Evolutionary conservation across 2,329 filamentous ascomycete genomes (phyloP).

Genomic region (Pseudogymnoascus sp.): DNA sequence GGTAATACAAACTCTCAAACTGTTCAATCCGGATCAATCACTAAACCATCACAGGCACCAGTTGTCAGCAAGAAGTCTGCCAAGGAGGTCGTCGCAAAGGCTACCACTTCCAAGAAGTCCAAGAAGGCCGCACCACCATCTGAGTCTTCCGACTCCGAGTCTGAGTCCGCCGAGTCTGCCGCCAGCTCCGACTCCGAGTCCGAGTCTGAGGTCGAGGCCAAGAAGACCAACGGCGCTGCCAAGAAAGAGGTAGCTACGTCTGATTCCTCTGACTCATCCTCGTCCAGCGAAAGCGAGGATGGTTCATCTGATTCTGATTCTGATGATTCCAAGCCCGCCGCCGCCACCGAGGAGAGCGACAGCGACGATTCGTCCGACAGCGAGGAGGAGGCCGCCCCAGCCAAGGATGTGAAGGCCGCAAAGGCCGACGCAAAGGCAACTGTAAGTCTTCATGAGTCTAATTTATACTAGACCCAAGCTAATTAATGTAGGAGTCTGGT

Average conservation of each 20-base stretch:
- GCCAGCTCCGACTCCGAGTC: slow-evolving; percentile 25
- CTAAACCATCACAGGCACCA: slow-evolving; percentile 56
- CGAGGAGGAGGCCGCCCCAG: slow-evolving; percentile 22
- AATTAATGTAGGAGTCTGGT: slow-evolving; percentile 18
- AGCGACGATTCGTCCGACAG: slow-evolving; percentile 26
- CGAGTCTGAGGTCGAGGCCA: slow-evolving; percentile 27
- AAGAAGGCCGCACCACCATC: slow-evolving; percentile 40
- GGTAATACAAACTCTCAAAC: slow-evolving; percentile 38
- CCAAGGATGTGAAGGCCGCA: slow-evolving; percentile 23
- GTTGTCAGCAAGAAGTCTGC: slow-evolving; percentile 58
- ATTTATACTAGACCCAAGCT: slow-evolving; percentile 11
- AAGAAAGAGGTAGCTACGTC: slow-evolving; percentile 30
- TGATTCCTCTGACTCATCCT: slow-evolving; percentile 29
- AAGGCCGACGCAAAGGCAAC: slow-evolving; percentile 25
- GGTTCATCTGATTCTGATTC: slow-evolving; percentile 18
- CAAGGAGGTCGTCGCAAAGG: slow-evolving; percentile 44
- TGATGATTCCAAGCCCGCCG: slow-evolving; percentile 21
- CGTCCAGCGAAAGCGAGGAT: slow-evolving; percentile 11
- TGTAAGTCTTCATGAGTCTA: slow-evolving; percentile 19
- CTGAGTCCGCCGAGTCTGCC: slow-evolving; percentile 30
- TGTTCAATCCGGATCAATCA: slow-evolving; percentile 58
- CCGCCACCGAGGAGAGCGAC: slow-evolving; percentile 22
- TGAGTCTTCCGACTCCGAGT: slow-evolving; percentile 34
- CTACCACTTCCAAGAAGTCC: slow-evolving; percentile 34
- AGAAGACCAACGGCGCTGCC: slow-evolving; percentile 20